Percentiles rank a stretch among this genome's conserved stretches.
Conservation (phyloP, 768 basidiomycete species). For the Kwoniella sp. region DNA sequence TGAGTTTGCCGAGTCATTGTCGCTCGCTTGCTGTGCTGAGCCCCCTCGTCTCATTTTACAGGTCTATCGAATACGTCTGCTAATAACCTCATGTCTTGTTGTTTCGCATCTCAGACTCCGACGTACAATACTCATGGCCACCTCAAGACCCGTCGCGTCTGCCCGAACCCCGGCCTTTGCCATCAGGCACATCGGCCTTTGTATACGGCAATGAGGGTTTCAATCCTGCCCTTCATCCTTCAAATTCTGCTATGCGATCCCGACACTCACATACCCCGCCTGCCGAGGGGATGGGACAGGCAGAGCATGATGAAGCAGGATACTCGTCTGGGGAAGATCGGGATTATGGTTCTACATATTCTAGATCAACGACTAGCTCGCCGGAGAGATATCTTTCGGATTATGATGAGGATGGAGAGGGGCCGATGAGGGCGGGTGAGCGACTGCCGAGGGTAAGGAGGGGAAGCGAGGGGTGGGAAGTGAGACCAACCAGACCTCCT, state of each 20-base stretch:
- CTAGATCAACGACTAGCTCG: conserved; percentile 30
- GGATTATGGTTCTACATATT: conserved; percentile 11
- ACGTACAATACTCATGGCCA: conserved; percentile 66
- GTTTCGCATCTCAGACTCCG: conserved; percentile 52
- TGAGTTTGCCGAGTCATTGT: conserved; percentile 1
- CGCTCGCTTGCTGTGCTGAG: background rate
- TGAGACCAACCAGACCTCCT: conserved; percentile 21
- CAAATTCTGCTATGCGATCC: conserved; percentile 58
- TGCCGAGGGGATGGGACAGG: background rate
- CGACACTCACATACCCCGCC: conserved; percentile 3
- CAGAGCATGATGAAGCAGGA: background rate
- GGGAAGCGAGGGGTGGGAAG: conserved; percentile 56
- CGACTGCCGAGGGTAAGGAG: conserved; percentile 34
- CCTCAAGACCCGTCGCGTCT: conserved; percentile 65
- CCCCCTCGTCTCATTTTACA: conserved; percentile 9
- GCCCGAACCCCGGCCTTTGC: conserved; percentile 42
- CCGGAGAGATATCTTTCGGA: conserved; percentile 54
- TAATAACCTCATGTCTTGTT: conserved; percentile 7
- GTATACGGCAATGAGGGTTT: conserved; percentile 73
- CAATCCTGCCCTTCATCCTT: conserved; percentile 75
- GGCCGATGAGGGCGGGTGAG: conserved; percentile 20
- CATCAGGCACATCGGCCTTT: conserved; percentile 64
- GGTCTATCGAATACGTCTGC: conserved; percentile 10
- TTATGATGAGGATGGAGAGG: conserved; percentile 46
- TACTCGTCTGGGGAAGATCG: conserved; percentile 37